Evolutionary conservation across 495 filamentous ascomycete species (phyloP).

Genomic region (Bathelium albidoporum): DNA sequence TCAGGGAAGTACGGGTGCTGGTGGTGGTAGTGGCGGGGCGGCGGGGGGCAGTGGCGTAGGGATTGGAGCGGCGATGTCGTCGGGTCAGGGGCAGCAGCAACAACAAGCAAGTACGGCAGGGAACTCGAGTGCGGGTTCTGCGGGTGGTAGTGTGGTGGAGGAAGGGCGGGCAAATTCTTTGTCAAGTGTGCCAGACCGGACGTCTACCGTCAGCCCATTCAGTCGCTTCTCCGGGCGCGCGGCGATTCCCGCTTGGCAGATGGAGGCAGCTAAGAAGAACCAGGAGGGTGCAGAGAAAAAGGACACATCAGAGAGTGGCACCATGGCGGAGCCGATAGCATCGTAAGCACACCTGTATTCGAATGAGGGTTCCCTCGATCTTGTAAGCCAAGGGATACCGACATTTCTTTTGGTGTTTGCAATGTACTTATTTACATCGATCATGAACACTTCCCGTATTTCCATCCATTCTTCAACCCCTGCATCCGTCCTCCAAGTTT

Average conservation of each 20-base stretch:
- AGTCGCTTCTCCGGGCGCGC: constrained; percentile 37
- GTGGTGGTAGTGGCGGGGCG: too few relatives aligned
- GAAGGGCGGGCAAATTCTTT: constrained; percentile 8
- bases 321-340: constrained; percentile 18
- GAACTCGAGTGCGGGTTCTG: too few relatives aligned
- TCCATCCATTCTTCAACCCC: too few relatives aligned
- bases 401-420: background rate
- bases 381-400: too few relatives aligned
- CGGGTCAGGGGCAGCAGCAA: too few relatives aligned
- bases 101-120: background rate
- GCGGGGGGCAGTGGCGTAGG: constrained; percentile 9
- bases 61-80: background rate
- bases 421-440: too few relatives aligned
- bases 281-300: constrained; percentile 29
- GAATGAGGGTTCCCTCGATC: background rate
- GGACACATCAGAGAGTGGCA: constrained; percentile 29
- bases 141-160: background rate
- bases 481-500: too few relatives aligned
- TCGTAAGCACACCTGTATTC: background rate
- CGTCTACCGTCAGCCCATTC: constrained; percentile 24
- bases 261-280: constrained; percentile 58
- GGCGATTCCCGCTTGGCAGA: constrained; percentile 83
- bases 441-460: too few relatives aligned
- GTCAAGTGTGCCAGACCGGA: constrained; percentile 21
- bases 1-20: too few relatives aligned